These are phyloP conservation scores for Linum lewisii DNA, from an alignment of 345 rosid species.

Conservation along the genomic window DNA sequence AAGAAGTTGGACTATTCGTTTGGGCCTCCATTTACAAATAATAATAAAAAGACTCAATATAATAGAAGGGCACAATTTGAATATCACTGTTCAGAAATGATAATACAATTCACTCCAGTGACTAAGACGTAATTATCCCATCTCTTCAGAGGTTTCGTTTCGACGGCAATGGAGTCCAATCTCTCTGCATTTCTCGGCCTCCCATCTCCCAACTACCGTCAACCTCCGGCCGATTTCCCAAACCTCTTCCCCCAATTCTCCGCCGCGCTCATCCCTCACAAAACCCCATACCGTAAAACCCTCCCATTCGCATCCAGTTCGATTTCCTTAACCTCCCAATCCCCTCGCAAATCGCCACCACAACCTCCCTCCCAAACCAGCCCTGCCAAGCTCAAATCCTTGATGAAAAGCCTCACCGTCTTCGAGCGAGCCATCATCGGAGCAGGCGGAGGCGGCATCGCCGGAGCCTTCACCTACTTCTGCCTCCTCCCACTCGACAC, in stretches of 20 bases:
- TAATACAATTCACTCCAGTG: too few species aligned
- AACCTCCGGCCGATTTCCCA: constrained; percentile 10
- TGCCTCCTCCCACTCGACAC: constrained; percentile 81
- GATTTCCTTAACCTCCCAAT: constrained; percentile 22
- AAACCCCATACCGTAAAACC: constrained; percentile 6
- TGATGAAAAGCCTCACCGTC: constrained; percentile 62
- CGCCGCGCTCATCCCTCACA: neutral
- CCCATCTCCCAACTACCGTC: constrained; percentile 14
- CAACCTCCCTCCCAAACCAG: constrained; percentile 42
- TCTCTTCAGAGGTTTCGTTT: too few species aligned
- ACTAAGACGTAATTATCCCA: too few species aligned
- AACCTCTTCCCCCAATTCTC: constrained; percentile 16
- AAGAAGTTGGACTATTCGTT: neutral
- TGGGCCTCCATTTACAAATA: neutral
- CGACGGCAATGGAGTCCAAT: constrained; percentile 18
- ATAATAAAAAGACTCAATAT: too few species aligned
- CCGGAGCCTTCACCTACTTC: constrained; percentile 87
- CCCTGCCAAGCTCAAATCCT: constrained; percentile 29
- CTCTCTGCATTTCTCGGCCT: constrained; percentile 18
- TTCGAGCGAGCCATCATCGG: constrained; percentile 76
- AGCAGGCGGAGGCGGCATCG: constrained; percentile 78
- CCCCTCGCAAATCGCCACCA: constrained; percentile 19
- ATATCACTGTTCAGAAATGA: too few species aligned
- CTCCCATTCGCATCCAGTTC: constrained; percentile 40
- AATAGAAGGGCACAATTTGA: too few species aligned